These are phyloP conservation scores for Neofusicoccum laricinum DNA, from an alignment of 2,329 filamentous ascomycete genomes.

Conservation along the genomic window DNA sequence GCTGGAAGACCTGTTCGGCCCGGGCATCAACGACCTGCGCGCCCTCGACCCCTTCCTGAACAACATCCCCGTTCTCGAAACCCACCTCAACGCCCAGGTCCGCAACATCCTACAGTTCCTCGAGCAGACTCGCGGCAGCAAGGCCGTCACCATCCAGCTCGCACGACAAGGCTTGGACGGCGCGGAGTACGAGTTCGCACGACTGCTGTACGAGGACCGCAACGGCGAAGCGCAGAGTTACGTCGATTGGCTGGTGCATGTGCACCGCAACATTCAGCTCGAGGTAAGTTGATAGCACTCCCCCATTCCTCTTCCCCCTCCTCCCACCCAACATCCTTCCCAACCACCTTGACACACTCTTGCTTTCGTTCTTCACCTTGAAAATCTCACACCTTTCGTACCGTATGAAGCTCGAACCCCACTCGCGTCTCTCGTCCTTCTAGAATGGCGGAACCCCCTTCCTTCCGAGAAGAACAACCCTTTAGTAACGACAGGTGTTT, in stretches of 20 bases:
- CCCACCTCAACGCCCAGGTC: slow-evolving; percentile 90
- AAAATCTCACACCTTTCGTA: background rate
- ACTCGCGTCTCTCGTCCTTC: slow-evolving; percentile 7
- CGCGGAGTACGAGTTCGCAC: slow-evolving; percentile 93
- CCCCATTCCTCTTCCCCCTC: too few species aligned
- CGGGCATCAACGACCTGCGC: slow-evolving; percentile 67
- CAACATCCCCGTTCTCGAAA: slow-evolving; percentile 78
- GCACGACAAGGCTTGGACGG: slow-evolving; percentile 91
- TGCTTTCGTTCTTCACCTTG: too few species aligned
- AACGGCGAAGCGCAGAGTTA: slow-evolving; percentile 98
- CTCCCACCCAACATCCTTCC: background rate
- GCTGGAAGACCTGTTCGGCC: slow-evolving; percentile 84
- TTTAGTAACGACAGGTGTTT: background rate
- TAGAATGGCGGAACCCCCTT: background rate
- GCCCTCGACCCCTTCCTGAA: slow-evolving; percentile 78
- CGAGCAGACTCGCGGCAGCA: slow-evolving; percentile 74
- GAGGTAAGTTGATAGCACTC: slow-evolving; percentile 51
- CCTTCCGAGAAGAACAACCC: background rate
- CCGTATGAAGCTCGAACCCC: background rate
- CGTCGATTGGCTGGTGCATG: slow-evolving; percentile 95
- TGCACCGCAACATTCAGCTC: slow-evolving; percentile 88
- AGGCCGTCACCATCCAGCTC: slow-evolving; percentile 84
- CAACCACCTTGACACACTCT: background rate
- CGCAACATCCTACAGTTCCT: slow-evolving; percentile 91
- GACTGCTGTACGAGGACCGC: slow-evolving; percentile 85